Percentiles rank a stretch among this genome's conserved stretches.
These are phyloP conservation scores for Gardenia jasminoides DNA, from an alignment of 257 asterid genomes.

Conservation along the genomic window DNA sequence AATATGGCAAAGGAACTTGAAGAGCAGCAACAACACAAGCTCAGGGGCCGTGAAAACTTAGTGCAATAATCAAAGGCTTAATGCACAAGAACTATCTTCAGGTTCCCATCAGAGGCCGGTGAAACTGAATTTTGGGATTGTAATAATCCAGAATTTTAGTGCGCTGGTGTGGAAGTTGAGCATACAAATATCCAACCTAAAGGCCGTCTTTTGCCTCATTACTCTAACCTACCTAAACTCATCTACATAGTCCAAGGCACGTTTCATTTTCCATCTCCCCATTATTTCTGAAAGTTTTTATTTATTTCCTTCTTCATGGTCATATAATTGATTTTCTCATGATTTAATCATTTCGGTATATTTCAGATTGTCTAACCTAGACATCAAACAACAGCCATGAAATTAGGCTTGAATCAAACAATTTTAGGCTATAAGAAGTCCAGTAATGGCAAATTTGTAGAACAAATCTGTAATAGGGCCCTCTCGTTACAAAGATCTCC, in stretches of 20 bases:
- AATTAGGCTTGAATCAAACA: too few relatives aligned
- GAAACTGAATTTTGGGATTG: slow-evolving; percentile 54
- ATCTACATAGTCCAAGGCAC: slow-evolving; percentile 48
- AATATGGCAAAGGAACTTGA: slow-evolving; percentile 28
- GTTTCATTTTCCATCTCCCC: not conserved
- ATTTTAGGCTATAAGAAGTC: too few relatives aligned
- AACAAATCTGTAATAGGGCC: too few relatives aligned
- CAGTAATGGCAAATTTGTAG: too few relatives aligned
- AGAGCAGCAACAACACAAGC: slow-evolving; percentile 44
- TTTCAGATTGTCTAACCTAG: not conserved
- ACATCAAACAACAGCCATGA: too few relatives aligned
- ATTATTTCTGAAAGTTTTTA: not conserved
- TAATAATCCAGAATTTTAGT: slow-evolving; percentile 43
- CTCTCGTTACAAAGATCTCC: too few relatives aligned
- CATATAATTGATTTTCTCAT: not conserved
- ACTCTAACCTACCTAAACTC: slow-evolving; percentile 52
- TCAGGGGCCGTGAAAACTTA: slow-evolving; percentile 42
- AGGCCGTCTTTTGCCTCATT: slow-evolving; percentile 60
- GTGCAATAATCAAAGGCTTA: slow-evolving; percentile 48
- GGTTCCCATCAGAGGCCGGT: slow-evolving; percentile 53
- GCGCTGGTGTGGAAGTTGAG: slow-evolving; percentile 54
- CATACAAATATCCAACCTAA: slow-evolving; percentile 33
- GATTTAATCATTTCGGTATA: not conserved
- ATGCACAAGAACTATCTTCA: slow-evolving; percentile 42
- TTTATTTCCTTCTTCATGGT: too few relatives aligned